Percentiles rank a stretch among this genome's conserved stretches.
Evolutionary conservation across 2,329 filamentous ascomycete genomes (phyloP).

Genomic region (Aspergillus ustus): DNA sequence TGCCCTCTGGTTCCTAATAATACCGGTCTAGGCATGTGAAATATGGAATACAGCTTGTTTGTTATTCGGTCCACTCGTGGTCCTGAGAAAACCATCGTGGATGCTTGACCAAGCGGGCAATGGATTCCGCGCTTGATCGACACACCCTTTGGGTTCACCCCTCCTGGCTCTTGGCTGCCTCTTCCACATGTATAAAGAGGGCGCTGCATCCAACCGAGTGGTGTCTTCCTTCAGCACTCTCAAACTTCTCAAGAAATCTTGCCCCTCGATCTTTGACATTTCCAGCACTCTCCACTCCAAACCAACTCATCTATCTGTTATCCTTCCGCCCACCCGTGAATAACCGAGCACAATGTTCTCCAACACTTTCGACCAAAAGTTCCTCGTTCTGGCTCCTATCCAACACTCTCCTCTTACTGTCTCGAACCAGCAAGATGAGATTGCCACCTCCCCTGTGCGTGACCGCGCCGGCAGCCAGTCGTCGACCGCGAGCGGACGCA

Average conservation of each 20-base stretch:
- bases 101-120: constrained; percentile 18
- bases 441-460: constrained; percentile 8
- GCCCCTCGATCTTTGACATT: neutral
- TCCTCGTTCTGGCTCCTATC: constrained; percentile 38
- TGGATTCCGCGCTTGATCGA: constrained; percentile 33
- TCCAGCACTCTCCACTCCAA: neutral
- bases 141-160: constrained; percentile 31
- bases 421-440: constrained; percentile 7
- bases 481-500: neutral
- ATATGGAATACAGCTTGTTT: constrained; percentile 19
- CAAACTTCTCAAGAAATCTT: constrained; percentile 8
- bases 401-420: constrained; percentile 34
- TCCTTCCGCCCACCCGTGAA: constrained; percentile 9
- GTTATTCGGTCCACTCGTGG: constrained; percentile 12
- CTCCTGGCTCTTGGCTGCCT: constrained; percentile 22
- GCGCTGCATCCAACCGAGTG: constrained; percentile 23
- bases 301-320: neutral
- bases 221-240: constrained; percentile 11
- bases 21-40: constrained; percentile 35
- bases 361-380: constrained; percentile 34
- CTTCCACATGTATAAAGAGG: constrained; percentile 35
- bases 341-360: constrained; percentile 34
- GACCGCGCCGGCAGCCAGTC: constrained; percentile 34
- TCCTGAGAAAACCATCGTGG: constrained; percentile 4
- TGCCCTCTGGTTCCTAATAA: constrained; percentile 27